Percentiles rank a stretch among this genome's conserved stretches.
Evolutionary conservation across 257 asterid species (phyloP).

Genomic region (Solanum virginianum): DNA sequence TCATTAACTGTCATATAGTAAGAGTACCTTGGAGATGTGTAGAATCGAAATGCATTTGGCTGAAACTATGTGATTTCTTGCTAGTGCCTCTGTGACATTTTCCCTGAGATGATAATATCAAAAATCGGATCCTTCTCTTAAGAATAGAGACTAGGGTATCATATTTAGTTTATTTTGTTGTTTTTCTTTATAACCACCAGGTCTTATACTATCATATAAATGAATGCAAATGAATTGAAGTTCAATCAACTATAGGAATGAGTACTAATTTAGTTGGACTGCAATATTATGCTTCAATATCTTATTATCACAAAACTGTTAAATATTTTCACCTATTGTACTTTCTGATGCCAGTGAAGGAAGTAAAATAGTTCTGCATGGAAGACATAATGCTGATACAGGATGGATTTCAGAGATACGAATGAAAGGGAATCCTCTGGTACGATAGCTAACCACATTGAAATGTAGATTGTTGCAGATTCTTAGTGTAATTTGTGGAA

Average conservation of each 20-base stretch:
- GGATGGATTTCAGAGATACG: conserved; percentile 70
- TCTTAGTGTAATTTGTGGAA: neutral
- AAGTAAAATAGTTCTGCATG: conserved; percentile 57
- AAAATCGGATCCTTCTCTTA: neutral
- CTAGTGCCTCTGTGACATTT: neutral
- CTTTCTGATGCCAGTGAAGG: conserved; percentile 53
- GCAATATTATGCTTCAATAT: neutral
- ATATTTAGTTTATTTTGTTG: neutral
- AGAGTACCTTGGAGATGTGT: neutral
- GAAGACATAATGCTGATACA: conserved; percentile 85
- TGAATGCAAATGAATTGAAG: neutral
- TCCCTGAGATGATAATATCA: neutral
- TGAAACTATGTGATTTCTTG: neutral
- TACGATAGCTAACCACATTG: conserved; percentile 1
- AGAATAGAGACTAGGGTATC: neutral
- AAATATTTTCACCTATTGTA: neutral
- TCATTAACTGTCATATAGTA: neutral
- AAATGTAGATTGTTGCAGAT: neutral
- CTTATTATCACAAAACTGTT: neutral
- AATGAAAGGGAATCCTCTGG: conserved; percentile 57
- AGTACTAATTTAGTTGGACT: neutral
- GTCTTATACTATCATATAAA: neutral
- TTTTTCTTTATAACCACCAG: neutral
- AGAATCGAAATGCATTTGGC: neutral
- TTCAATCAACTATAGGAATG: neutral